Evolutionary conservation across 352 stramenopile genomes (phyloP), one percentile per base, ranked within the genome.

Genomic region (Phytopythium montanum): DNA sequence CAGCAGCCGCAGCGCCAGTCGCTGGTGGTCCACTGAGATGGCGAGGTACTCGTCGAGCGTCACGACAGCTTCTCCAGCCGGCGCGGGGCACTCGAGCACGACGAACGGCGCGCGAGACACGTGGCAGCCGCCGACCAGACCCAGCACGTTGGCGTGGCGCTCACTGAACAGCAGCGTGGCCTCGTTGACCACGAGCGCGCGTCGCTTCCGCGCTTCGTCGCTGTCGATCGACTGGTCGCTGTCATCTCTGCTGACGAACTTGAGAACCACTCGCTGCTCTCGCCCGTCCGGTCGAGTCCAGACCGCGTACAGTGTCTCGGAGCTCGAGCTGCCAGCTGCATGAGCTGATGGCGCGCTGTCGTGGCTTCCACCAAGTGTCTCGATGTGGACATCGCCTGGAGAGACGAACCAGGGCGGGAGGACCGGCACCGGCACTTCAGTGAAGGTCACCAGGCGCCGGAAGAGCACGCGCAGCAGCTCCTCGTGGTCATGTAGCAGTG

Each of bases 31-130:
- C 19, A 79, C 74, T 1, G 66, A 76, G 41, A 74, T 54, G 21
- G 61, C 70, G 10, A 88, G 46, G 39, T 84, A 85, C 41, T 82
- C 79, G 60, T 87, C 81, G 14, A 90, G 56, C 28, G 72, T 73
- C n/a, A 72, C 76, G 21, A 79, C 66, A 16, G 56, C 68, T 28
- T 59, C 53, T 1, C 34, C 53, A 2, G 26, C 6, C 18, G 53
- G 36, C 5, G 48, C 29, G 4, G 74, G 72, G 41, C 67, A 74
- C 57, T 89, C 81, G 55, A 85, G 69, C 12, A 76, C 72, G 21
- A 92, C 38, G 44, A 85, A 88, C 19, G 77, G 81, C 16, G 66
- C 51, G 1, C 53, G 69, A 0, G 68, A 70, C 42, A 89, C 72
- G 18, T 66, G 70, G 54, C 66, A 91, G 5, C 72, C 81, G 38